Evolutionary conservation across 805 yeast genomes (phyloP), one percentile per base, ranked within the genome.

Genomic region (Wickerhamiella slavikovae): DNA sequence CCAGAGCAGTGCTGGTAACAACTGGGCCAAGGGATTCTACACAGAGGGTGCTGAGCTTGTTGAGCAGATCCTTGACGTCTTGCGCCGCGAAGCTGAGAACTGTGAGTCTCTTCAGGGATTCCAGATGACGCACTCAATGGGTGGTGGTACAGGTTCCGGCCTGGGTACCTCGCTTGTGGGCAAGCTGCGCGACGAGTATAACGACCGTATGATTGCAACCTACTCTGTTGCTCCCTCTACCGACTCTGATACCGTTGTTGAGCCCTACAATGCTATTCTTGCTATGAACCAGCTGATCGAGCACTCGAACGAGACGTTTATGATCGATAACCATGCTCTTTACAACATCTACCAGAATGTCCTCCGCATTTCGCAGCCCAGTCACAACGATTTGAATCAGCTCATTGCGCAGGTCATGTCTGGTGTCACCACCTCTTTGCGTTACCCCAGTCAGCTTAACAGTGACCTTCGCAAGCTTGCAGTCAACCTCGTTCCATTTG

Each of bases 131-230:
- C 82, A 72, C 49, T 72, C 80, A 17, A 57, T 72, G 23, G 82
- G 82, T 48, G 82, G 94, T 57, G 94, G 94, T 62, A 82, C 94
- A 32, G 94, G 94, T 49, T 78, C 93, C 19, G 94, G 94, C 55
- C 71, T 82, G 80, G 94, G 94, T 51, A 82, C 94, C 26, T 56
- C 82, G 44, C 64, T 82, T 48, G 68, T 82, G 45, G 68, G 82
- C 35, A 74, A 73, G 51, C 75, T 82, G 48, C 70, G 83, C 55
- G 94, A 82, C 53, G 93, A 82, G 54, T 82, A 71, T 47, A 85
- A 92, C 29, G 94, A 82, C 56, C 70, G 93, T 61, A 82, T 82
- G 93, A 71, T 79, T 75, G 91, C 93, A 15, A 79, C 93, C 19
- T 82, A 79, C 49, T 80, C 93, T 8, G 93, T 82, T 34, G 73